phyloP scores from a whole-genome alignment of 345 rosid genomes.

The Populus nigra region DNA sequence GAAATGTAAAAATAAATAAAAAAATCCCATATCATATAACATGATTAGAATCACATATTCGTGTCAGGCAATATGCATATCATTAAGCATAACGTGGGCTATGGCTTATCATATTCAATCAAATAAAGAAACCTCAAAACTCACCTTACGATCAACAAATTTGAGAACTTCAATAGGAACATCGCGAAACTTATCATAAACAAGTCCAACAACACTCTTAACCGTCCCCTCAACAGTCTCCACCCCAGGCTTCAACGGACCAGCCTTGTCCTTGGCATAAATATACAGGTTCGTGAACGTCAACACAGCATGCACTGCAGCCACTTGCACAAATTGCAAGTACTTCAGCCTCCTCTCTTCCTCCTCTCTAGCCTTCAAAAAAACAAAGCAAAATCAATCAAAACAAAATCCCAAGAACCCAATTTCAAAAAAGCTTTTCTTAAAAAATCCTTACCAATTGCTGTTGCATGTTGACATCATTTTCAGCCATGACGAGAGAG shows the following conservation, averaged over 20 bases:
- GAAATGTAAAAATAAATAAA: not conserved
- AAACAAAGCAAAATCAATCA: not conserved
- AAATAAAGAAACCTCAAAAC: not conserved
- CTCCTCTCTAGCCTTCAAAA: slow-evolving; percentile 13
- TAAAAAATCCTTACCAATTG: slow-evolving; percentile 15
- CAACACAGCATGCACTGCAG: slow-evolving; percentile 50
- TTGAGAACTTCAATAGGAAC: slow-evolving; percentile 65
- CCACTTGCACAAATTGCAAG: slow-evolving; percentile 77
- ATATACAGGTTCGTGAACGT: slow-evolving; percentile 55
- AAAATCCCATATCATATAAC: not conserved
- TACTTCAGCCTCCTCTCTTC: slow-evolving; percentile 64
- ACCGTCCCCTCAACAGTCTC: slow-evolving; percentile 82
- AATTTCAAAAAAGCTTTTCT: not conserved
- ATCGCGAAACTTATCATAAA: slow-evolving; percentile 61
- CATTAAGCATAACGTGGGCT: too few species aligned
- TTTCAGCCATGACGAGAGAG: slow-evolving; percentile 25
- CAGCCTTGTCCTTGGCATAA: slow-evolving; percentile 71
- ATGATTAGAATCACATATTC: too few species aligned
- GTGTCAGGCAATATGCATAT: too few species aligned
- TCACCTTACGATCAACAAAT: slow-evolving; percentile 77
- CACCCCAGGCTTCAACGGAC: slow-evolving; percentile 78
- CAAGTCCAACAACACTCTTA: slow-evolving; percentile 74
- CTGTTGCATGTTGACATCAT: slow-evolving; percentile 14
- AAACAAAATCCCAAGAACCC: not conserved
- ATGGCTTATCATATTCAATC: not conserved